phyloP scores from a whole-genome alignment of 202 grass and related monocot species.

The Cymbopogon flexuosus region DNA sequence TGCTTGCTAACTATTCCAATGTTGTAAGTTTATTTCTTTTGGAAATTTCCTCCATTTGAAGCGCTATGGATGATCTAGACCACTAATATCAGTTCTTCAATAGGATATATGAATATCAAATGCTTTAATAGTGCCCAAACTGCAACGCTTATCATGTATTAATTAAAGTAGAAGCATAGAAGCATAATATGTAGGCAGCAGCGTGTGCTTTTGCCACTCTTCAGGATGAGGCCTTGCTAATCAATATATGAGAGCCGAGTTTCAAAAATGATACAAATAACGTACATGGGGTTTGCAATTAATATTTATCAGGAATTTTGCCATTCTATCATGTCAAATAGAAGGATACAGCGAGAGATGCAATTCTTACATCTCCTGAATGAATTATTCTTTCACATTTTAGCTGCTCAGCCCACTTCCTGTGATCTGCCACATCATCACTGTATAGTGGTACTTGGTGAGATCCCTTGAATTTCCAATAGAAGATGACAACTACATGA shows the following conservation, averaged over 20 bases:
- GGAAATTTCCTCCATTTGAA: not conserved
- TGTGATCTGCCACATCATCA: constrained; percentile 84
- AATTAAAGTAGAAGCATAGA: constrained; percentile 5
- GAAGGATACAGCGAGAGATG: constrained; percentile 4
- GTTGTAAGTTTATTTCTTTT: constrained; percentile 18
- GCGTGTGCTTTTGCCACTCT: not conserved
- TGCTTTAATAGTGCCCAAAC: not conserved
- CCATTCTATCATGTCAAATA: not conserved
- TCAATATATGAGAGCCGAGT: not conserved
- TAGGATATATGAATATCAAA: not conserved
- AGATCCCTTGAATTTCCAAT: not conserved
- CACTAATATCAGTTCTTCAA: not conserved
- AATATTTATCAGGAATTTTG: not conserved
- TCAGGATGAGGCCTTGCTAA: not conserved
- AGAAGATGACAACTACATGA: not conserved
- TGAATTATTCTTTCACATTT: constrained; percentile 78
- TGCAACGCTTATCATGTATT: not conserved
- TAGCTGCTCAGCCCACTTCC: constrained; percentile 63
- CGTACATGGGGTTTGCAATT: not conserved
- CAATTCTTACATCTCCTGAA: constrained; percentile 58
- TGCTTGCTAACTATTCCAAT: not conserved
- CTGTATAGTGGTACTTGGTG: constrained; percentile 32
- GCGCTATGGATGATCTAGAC: not conserved
- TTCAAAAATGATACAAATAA: not conserved
- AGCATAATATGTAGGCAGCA: not conserved